These are phyloP conservation scores for Tetradesmus obliquus DNA, from an alignment of 139 green algal genomes.

Conservation along the genomic window DNA sequence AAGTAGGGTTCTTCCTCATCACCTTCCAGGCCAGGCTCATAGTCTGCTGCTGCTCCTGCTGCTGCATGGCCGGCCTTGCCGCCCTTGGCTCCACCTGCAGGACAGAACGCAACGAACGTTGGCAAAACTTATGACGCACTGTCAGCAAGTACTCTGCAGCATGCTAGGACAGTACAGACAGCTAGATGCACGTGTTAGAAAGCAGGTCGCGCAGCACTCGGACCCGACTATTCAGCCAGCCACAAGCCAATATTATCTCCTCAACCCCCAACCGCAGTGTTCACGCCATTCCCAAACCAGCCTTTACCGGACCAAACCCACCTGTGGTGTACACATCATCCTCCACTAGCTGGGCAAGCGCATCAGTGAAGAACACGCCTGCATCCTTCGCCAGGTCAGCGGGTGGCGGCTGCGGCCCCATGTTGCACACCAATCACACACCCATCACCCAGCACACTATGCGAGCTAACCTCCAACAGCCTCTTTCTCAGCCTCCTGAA, in stretches of 20 bases:
- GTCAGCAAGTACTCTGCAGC: background rate
- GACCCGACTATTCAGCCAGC: no score
- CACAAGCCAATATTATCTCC: no score
- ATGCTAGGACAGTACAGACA: background rate
- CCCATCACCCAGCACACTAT: no score
- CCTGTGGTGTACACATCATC: conserved; percentile 11
- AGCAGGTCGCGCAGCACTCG: background rate
- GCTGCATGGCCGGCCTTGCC: background rate
- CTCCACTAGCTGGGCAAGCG: background rate
- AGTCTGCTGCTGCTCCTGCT: conserved; percentile 5
- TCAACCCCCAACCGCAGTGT: no score
- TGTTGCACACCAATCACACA: no score
- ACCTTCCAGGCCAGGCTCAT: background rate
- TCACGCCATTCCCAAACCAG: no score
- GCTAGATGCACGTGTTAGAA: background rate
- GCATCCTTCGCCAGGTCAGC: background rate
- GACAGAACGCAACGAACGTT: background rate
- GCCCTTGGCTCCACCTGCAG: background rate
- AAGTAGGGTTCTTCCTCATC: conserved; percentile 64
- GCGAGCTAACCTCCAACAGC: no score
- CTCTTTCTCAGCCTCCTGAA: no score
- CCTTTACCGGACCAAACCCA: no score
- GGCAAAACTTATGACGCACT: no score
- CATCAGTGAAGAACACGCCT: background rate
- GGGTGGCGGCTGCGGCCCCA: background rate